Evolutionary conservation across 1,284 basidiomycete species (phyloP).

Genomic region (Microbotryum saponariae): DNA sequence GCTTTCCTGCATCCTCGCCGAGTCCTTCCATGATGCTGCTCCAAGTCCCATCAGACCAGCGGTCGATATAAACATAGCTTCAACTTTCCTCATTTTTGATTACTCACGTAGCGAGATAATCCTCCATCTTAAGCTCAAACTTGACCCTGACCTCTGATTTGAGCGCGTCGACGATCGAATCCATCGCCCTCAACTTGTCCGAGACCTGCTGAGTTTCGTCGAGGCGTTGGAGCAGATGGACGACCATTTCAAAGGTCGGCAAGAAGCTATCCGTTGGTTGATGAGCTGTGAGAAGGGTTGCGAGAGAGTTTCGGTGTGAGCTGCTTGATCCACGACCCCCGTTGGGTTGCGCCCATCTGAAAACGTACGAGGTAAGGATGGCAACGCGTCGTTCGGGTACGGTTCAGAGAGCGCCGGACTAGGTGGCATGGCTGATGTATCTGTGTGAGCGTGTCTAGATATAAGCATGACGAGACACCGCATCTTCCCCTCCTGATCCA

Average conservation of each 20-base stretch:
- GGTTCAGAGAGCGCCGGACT: too few relatives aligned
- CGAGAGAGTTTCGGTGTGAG: too few relatives aligned
- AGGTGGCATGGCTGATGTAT: too few relatives aligned
- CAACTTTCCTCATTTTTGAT: neutral
- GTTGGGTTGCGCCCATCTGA: too few relatives aligned
- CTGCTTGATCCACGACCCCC: too few relatives aligned
- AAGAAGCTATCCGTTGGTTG: neutral
- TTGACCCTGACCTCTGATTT: slow-evolving; percentile 4
- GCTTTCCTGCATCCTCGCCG: slow-evolving; percentile 63
- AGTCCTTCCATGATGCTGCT: slow-evolving; percentile 64
- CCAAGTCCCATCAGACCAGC: neutral
- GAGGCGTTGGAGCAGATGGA: neutral
- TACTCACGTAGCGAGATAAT: slow-evolving; percentile 8
- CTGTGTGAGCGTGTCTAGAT: too few relatives aligned
- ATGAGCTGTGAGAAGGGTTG: too few relatives aligned
- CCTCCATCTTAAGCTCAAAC: slow-evolving; percentile 13
- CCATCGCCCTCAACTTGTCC: slow-evolving; percentile 19
- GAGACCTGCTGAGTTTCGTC: neutral
- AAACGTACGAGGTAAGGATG: too few relatives aligned
- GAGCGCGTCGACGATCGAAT: slow-evolving; percentile 19
- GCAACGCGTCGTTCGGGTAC: too few relatives aligned
- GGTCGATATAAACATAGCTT: too few relatives aligned
- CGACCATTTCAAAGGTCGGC: slow-evolving; percentile 1
- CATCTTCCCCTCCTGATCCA: too few relatives aligned
- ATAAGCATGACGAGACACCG: too few relatives aligned